Evolutionary conservation across 2,329 filamentous ascomycete species (phyloP).

Genomic region (Alternaria arborescens): DNA sequence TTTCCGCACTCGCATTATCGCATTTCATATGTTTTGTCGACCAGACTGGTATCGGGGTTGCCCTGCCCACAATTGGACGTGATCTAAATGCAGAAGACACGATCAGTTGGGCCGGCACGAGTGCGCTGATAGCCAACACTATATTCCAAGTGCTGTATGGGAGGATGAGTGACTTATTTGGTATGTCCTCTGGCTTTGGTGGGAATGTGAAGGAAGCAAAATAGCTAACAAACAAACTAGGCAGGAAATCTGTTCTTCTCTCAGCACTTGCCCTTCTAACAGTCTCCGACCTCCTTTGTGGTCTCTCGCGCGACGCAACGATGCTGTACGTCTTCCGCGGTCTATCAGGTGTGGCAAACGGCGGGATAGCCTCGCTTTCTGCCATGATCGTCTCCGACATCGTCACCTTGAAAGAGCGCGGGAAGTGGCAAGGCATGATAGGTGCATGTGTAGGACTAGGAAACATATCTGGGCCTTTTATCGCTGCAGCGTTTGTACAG

Average conservation of each 20-base stretch:
- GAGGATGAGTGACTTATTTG: conserved; percentile 68
- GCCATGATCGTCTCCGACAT: conserved; percentile 52
- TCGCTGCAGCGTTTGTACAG: conserved; percentile 34
- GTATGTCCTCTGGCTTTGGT: conserved; percentile 31
- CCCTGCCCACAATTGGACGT: conserved; percentile 49
- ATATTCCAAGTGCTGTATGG: conserved; percentile 72
- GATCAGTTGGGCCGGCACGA: conserved; percentile 65
- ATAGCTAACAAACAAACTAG: conserved; percentile 6
- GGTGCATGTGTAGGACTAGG: conserved; percentile 36
- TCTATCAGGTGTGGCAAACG: conserved; percentile 66
- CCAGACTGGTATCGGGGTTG: conserved; percentile 63
- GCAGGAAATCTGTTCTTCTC: conserved; percentile 56
- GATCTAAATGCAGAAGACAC: conserved; percentile 54
- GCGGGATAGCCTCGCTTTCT: conserved; percentile 61
- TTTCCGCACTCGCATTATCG: conserved; percentile 61
- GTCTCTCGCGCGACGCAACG: conserved; percentile 62
- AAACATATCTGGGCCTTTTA: conserved; percentile 36
- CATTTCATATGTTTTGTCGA: conserved; percentile 66
- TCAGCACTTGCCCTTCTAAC: conserved; percentile 62
- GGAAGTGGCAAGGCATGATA: conserved; percentile 50
- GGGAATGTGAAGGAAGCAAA: neutral
- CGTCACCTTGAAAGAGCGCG: conserved; percentile 47
- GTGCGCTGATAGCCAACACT: conserved; percentile 65
- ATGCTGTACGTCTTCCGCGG: conserved; percentile 70
- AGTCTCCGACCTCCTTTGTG: conserved; percentile 67